Evolutionary conservation across 768 basidiomycete species (phyloP), one percentile per base, ranked within the genome.

Genomic region (Russula virescens): DNA sequence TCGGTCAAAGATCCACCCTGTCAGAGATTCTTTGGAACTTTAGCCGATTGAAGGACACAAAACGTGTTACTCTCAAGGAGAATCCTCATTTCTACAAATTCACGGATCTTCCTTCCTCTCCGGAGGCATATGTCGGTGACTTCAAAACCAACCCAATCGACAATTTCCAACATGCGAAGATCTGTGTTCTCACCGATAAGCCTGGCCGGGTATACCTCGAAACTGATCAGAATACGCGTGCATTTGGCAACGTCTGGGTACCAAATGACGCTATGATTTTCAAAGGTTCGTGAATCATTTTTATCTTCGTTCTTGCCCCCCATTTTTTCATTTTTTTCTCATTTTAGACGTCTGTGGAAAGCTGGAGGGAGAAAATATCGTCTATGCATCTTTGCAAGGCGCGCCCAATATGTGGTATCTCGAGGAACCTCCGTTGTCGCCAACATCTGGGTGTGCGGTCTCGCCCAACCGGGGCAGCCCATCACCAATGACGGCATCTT

Each of bases 21-120:
- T 1, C 8, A 25, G 60, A 54, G 21, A 18, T 60, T 40, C 45
- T 60, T 19, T 60, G 60, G 60, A 60, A 60, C 16, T 60, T 60
- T 19, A n/a, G 10, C 10, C 62, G 56, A 11, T 53, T 28, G 16
- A 34, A 19, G n/a, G 62, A 34, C 35, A 9, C 16, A 13, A 21
- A 8, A 23, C 62, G 56, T 4, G n/a, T 63, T 8, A 63, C 56
- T 2, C 56, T 63, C 10, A 26, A 52, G 45, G 43, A 63, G 19
- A 63, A 63, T 7, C 55, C 62, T 38, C 62, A 58, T 21, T 63
- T 63, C 38, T 63, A 63, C 13, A 48, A 48, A 19, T 7, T 21
- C 28, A 6, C 51, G 11, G 51, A 52, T 52, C 13, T 45, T 11
- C 55, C 54, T 2, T 11, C 5, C 23, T 25, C 11, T 4, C 35